Evolutionary conservation across 78 protist species (phyloP).

Genomic region (Cyanophora paradoxa): DNA sequence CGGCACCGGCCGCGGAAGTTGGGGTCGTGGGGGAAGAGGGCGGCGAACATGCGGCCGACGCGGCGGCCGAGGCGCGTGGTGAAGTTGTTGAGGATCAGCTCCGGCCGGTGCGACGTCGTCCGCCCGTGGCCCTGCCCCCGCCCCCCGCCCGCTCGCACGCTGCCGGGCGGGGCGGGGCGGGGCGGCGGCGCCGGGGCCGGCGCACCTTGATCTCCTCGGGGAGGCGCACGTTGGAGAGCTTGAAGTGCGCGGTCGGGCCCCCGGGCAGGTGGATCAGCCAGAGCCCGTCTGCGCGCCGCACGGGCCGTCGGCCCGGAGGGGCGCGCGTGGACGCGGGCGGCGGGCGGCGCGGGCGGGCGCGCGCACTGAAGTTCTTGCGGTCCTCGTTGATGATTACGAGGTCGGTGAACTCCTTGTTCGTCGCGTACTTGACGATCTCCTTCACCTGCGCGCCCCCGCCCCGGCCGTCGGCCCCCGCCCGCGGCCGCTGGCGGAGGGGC

Average conservation of each 20-base stretch:
- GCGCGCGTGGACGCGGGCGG: not conserved
- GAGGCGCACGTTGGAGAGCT: slow-evolving; percentile 47
- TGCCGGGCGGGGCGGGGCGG: not conserved
- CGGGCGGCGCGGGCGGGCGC: not conserved
- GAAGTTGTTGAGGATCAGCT: slow-evolving; percentile 88
- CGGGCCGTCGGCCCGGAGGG: not conserved
- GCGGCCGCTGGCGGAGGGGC: too few relatives aligned
- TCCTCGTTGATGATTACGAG: slow-evolving; percentile 80
- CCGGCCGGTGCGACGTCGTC: slow-evolving; percentile 61
- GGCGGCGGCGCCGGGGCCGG: not conserved
- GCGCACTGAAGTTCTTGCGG: slow-evolving; percentile 35
- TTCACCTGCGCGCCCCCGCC: slow-evolving; percentile 24
- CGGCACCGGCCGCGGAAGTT: slow-evolving; percentile 85
- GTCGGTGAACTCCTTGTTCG: slow-evolving; percentile 80
- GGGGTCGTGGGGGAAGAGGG: slow-evolving; percentile 77
- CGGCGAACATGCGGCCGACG: slow-evolving; percentile 74
- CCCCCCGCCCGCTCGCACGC: slow-evolving; percentile 21
- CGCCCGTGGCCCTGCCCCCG: not conserved
- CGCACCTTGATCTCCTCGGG: slow-evolving; percentile 51
- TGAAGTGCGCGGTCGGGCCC: slow-evolving; percentile 94
- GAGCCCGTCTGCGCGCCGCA: slow-evolving; percentile 39
- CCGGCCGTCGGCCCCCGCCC: too few relatives aligned
- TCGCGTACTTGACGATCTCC: slow-evolving; percentile 66
- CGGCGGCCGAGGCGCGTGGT: slow-evolving; percentile 87
- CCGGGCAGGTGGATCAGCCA: slow-evolving; percentile 85